Percentiles rank a stretch among this genome's conserved stretches.
Conservation (phyloP, 2,329 filamentous ascomycete species). For the Trichothecium roseum region DNA sequence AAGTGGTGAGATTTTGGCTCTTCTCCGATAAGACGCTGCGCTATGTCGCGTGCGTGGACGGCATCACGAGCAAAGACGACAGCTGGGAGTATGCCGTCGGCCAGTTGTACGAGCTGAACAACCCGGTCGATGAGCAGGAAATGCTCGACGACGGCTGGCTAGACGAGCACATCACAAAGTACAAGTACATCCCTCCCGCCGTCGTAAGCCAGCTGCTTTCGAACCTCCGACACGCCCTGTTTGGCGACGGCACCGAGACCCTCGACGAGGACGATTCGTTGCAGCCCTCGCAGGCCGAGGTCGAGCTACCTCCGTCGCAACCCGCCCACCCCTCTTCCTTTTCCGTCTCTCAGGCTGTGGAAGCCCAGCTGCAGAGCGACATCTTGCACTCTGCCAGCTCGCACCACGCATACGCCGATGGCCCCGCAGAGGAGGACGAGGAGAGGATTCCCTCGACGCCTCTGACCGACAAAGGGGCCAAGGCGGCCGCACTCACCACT, state of each 20-base stretch:
- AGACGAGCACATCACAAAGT: constrained; percentile 36
- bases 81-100: constrained; percentile 16
- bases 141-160: constrained; percentile 48
- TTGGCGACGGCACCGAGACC: constrained; percentile 10
- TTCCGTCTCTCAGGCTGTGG: constrained; percentile 41
- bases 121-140: constrained; percentile 39
- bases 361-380: constrained; percentile 38
- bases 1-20: constrained; percentile 52
- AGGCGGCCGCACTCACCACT: background rate
- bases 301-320: background rate
- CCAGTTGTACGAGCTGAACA: constrained; percentile 52
- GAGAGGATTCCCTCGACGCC: constrained; percentile 20
- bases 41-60: constrained; percentile 49
- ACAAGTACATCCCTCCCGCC: constrained; percentile 43
- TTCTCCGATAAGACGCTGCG: constrained; percentile 41
- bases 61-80: constrained; percentile 21
- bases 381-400: constrained; percentile 26
- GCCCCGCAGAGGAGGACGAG: constrained; percentile 4
- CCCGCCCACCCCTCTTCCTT: constrained; percentile 8
- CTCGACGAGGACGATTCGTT: constrained; percentile 5
- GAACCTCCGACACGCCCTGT: constrained; percentile 45
- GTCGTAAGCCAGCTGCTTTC: constrained; percentile 46
- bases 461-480: constrained; percentile 6
- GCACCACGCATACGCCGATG: constrained; percentile 12
- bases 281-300: background rate